phyloP scores from a whole-genome alignment of 352 stramenopile genomes.

The Phytopythium vexans region DNA sequence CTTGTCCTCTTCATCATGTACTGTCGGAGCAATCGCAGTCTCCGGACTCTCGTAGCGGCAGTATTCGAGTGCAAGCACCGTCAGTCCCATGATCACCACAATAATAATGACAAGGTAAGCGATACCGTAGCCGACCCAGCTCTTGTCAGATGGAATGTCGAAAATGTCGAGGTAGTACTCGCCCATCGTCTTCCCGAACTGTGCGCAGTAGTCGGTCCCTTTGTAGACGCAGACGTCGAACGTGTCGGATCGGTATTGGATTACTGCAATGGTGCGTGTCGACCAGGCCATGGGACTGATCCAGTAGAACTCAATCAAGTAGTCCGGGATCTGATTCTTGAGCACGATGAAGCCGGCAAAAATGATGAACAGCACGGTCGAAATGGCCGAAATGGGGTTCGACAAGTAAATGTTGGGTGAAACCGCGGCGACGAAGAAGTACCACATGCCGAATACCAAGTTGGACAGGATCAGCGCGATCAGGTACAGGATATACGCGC shows the following conservation, averaged over 20 bases:
- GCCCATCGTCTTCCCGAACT: slow-evolving; percentile 26
- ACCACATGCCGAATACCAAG: slow-evolving; percentile 26
- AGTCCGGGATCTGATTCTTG: too few species aligned
- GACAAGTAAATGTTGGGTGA: slow-evolving; percentile 28
- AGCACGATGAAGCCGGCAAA: slow-evolving; percentile 59
- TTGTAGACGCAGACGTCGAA: slow-evolving; percentile 32
- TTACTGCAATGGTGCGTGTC: slow-evolving; percentile 30
- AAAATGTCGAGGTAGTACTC: slow-evolving; percentile 33
- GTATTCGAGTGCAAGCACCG: slow-evolving; percentile 20
- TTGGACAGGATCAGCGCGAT: slow-evolving; percentile 25
- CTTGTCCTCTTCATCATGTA: slow-evolving; percentile 5
- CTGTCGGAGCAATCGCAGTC: slow-evolving; percentile 7
- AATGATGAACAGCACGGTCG: slow-evolving; percentile 29
- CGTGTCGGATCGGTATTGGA: slow-evolving; percentile 28
- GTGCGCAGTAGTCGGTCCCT: slow-evolving; percentile 30
- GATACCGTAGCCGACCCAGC: slow-evolving; percentile 32
- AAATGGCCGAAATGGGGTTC: slow-evolving; percentile 33
- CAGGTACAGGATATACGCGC: slow-evolving; percentile 30
- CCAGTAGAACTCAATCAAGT: slow-evolving; percentile 61
- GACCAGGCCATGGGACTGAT: slow-evolving; percentile 50
- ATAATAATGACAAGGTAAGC: slow-evolving; percentile 17
- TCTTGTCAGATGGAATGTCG: slow-evolving; percentile 26
- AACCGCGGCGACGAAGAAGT: slow-evolving; percentile 30
- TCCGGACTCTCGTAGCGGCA: slow-evolving; percentile 9
- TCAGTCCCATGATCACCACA: slow-evolving; percentile 28